phyloP scores from a whole-genome alignment of 2,329 filamentous ascomycete species.

The Colletotrichum costaricense region DNA sequence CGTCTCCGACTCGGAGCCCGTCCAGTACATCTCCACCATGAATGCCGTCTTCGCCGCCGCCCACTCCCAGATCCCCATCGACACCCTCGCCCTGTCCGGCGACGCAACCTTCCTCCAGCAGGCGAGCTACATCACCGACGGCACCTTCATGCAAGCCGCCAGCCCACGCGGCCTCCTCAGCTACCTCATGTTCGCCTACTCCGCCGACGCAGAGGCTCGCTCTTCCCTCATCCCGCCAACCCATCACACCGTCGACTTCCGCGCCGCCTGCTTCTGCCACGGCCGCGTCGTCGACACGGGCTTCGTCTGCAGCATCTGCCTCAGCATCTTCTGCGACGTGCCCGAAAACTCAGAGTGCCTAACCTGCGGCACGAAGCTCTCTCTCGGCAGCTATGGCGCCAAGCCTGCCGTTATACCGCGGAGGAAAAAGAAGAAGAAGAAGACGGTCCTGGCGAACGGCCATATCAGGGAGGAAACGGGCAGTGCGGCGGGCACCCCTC shows the following conservation, averaged over 20 bases:
- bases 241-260: slow-evolving; percentile 90
- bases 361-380: slow-evolving; percentile 83
- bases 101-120: slow-evolving; percentile 95
- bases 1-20: slow-evolving; percentile 85
- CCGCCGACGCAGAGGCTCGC: slow-evolving; percentile 70
- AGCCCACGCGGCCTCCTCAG: slow-evolving; percentile 82
- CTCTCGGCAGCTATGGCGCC: slow-evolving; percentile 79
- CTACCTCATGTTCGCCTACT: slow-evolving; percentile 93
- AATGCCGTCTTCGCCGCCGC: slow-evolving; percentile 97
- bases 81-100: slow-evolving; percentile 87
- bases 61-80: slow-evolving; percentile 87
- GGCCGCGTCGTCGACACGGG: slow-evolving; percentile 89
- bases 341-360: slow-evolving; percentile 76
- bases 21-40: slow-evolving; percentile 98
- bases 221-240: slow-evolving; percentile 80
- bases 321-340: slow-evolving; percentile 88
- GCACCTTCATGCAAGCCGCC: slow-evolving; percentile 63
- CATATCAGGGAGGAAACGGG: slow-evolving; percentile 65
- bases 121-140: slow-evolving; percentile 74
- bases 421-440: slow-evolving; percentile 83
- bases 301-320: slow-evolving; percentile 95
- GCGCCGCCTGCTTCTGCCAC: slow-evolving; percentile 98
- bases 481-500: slow-evolving; percentile 71
- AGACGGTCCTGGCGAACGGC: slow-evolving; percentile 59
- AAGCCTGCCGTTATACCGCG: slow-evolving; percentile 80